Percentiles rank a stretch among this genome's conserved stretches.
phyloP scores from a whole-genome alignment of 768 basidiomycete genomes.

The Mycena sanguinolenta region DNA sequence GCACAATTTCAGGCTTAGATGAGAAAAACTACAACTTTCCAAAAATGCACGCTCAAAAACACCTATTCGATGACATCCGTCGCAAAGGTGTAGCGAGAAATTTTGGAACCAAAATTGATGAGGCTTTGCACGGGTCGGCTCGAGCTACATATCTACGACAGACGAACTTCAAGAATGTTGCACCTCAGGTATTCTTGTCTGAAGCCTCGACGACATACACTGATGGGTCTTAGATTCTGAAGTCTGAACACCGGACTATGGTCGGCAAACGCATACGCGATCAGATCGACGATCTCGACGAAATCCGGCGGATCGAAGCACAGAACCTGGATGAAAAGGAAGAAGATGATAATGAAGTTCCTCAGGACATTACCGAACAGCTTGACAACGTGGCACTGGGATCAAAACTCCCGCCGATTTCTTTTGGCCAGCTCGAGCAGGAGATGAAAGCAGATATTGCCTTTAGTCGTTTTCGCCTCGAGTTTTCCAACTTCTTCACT shows the following conservation, averaged over 20 bases:
- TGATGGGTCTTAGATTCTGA: constrained; percentile 32
- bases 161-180: constrained; percentile 52
- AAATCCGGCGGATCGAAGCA: not conserved
- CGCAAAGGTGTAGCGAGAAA: not conserved
- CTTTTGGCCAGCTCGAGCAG: constrained; percentile 16
- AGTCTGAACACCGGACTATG: constrained; percentile 30
- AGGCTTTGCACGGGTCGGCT: too few relatives aligned
- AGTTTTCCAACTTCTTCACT: constrained; percentile 16
- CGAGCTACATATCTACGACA: constrained; percentile 41
- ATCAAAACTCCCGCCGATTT: constrained; percentile 4
- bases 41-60: not conserved
- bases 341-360: not conserved
- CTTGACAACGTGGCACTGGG: constrained; percentile 25
- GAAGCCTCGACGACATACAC: not conserved
- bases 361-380: not conserved
- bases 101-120: constrained; percentile 31
- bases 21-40: not conserved
- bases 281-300: constrained; percentile 23
- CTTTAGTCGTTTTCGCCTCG: constrained; percentile 27
- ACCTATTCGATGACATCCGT: not conserved
- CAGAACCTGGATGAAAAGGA: not conserved
- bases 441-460: constrained; percentile 1
- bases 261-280: constrained; percentile 33
- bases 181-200: constrained; percentile 42
- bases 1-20: not conserved